Conservation (phyloP, 1,139 yeast species). For the Zygosaccharomyces sapae region DNA sequence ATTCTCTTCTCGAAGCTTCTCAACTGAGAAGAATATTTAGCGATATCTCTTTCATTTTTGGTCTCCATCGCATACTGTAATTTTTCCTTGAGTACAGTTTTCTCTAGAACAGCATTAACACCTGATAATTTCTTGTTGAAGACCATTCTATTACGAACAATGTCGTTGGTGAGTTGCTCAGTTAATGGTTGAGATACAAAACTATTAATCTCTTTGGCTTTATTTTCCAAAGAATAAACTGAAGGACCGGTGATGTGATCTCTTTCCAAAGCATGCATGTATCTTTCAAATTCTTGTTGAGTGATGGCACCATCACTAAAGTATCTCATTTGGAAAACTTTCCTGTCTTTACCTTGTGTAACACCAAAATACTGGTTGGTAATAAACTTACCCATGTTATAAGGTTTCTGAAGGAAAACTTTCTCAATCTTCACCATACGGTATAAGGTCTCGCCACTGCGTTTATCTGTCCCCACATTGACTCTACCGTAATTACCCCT, state of each 20-base stretch:
- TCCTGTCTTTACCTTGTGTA: constrained; percentile 53
- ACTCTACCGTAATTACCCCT: constrained; percentile 77
- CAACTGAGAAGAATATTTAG: constrained; percentile 38
- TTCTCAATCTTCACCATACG: constrained; percentile 79
- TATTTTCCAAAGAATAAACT: constrained; percentile 60
- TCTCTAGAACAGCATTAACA: constrained; percentile 74
- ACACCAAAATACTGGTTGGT: constrained; percentile 58
- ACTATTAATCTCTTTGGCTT: constrained; percentile 54
- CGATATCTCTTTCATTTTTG: constrained; percentile 49
- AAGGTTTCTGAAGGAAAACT: constrained; percentile 55
- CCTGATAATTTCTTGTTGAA: constrained; percentile 56
- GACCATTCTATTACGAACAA: constrained; percentile 68
- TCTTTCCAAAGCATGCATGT: constrained; percentile 55
- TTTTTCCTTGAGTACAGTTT: constrained; percentile 69
- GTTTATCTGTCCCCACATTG: constrained; percentile 67
- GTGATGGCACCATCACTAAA: constrained; percentile 75
- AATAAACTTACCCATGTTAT: constrained; percentile 51
- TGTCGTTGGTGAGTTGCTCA: constrained; percentile 71
- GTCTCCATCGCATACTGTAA: constrained; percentile 72
- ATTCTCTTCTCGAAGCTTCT: constrained; percentile 50
- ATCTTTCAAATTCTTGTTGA: constrained; percentile 66
- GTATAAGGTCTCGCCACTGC: constrained; percentile 63
- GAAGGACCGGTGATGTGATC: constrained; percentile 61
- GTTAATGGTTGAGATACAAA: constrained; percentile 66
- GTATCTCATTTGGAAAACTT: constrained; percentile 67